phyloP scores from a whole-genome alignment of 345 rosid species.

The Gossypium longicalyx region DNA sequence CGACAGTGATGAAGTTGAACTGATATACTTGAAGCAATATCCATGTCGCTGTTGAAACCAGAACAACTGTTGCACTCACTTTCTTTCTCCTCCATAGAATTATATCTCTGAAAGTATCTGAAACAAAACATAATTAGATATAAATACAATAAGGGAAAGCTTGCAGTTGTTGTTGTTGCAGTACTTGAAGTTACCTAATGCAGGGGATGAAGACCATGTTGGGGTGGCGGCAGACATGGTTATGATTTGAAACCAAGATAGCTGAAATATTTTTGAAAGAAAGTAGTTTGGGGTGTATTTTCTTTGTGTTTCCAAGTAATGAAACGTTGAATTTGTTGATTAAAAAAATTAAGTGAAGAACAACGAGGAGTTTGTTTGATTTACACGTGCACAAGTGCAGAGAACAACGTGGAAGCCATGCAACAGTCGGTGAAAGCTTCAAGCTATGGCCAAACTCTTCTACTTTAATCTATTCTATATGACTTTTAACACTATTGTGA shows the following conservation, averaged over 20 bases:
- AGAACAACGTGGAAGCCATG: constrained; percentile 29
- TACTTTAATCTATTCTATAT: not conserved
- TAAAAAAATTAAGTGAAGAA: not conserved
- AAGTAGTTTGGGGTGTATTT: not conserved
- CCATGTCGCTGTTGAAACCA: constrained; percentile 38
- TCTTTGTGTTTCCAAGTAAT: too few species aligned
- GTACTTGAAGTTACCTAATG: not conserved
- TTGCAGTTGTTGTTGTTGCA: not conserved
- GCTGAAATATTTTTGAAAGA: not conserved
- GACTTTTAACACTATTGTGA: not conserved
- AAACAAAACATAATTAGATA: not conserved
- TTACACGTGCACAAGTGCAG: constrained; percentile 16
- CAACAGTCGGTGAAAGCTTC: constrained; percentile 14
- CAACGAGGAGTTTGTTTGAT: not conserved
- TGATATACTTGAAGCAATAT: constrained; percentile 32
- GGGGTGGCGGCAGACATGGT: constrained; percentile 5
- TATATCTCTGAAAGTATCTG: constrained; percentile 27
- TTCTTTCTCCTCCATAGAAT: constrained; percentile 54
- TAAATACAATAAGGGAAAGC: not conserved
- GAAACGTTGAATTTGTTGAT: not conserved
- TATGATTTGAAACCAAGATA: not conserved
- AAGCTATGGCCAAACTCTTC: not conserved
- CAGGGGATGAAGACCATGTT: not conserved
- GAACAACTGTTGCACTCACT: constrained; percentile 27
- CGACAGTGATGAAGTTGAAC: constrained; percentile 39